A percentile compares a stretch with the other conserved stretches of the same genome.
phyloP scores from a whole-genome alignment of 257 asterid species.

The Capsicum rhomboideum region DNA sequence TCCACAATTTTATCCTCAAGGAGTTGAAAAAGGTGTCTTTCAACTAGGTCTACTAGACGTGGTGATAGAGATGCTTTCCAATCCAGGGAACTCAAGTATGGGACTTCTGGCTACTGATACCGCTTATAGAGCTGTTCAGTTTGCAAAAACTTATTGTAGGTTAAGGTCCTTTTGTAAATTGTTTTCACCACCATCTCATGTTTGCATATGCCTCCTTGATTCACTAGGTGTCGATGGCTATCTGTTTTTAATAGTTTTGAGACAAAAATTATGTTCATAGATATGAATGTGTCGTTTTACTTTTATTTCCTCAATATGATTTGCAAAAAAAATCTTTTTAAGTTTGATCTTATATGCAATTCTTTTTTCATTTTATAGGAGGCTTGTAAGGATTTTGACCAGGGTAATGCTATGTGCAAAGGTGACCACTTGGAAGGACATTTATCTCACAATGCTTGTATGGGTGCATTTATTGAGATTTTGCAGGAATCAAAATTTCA shows the following conservation, averaged over 20 bases:
- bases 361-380: slow-evolving; percentile 31
- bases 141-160: neutral
- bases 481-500: slow-evolving; percentile 52
- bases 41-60: neutral
- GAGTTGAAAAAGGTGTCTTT: neutral
- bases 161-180: neutral
- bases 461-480: slow-evolving; percentile 37
- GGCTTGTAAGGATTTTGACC: slow-evolving; percentile 32
- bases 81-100: neutral
- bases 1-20: neutral
- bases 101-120: neutral
- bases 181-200: neutral
- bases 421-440: slow-evolving; percentile 29
- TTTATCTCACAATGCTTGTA: slow-evolving; percentile 20
- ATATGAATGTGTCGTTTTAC: neutral
- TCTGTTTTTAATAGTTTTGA: neutral
- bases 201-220: neutral
- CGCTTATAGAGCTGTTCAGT: neutral
- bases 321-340: neutral
- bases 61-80: neutral
- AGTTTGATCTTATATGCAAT: neutral
- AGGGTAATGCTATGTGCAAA: slow-evolving; percentile 18
- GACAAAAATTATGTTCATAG: neutral
- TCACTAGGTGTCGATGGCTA: neutral
- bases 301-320: neutral